Conservation (phyloP, 2,329 filamentous ascomycete genomes). For the Alternaria hordeiaustralica region DNA sequence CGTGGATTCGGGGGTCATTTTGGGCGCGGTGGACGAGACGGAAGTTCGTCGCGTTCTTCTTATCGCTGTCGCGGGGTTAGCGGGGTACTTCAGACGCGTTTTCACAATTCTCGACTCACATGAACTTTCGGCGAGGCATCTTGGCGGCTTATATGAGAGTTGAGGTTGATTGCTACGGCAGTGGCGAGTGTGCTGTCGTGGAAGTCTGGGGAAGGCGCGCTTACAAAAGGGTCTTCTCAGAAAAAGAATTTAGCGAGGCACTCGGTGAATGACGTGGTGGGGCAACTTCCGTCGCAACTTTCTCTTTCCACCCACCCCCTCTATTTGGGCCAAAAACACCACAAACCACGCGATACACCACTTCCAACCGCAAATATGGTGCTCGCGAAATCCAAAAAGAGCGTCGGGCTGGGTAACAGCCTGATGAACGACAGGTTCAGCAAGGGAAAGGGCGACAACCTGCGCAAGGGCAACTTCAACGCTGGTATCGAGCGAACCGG, state of each 20-base stretch:
- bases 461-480: conserved; percentile 72
- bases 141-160: conserved; percentile 45
- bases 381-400: conserved; percentile 91
- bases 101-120: conserved; percentile 57
- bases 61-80: conserved; percentile 65
- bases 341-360: conserved; percentile 23
- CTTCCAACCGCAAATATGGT: conserved; percentile 61
- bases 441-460: conserved; percentile 84
- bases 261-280: conserved; percentile 62
- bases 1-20: conserved; percentile 96
- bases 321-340: conserved; percentile 19
- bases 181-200: conserved; percentile 14
- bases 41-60: conserved; percentile 92
- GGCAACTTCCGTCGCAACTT: conserved; percentile 30
- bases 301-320: conserved; percentile 26
- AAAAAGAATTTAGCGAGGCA: conserved; percentile 65
- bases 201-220: conserved; percentile 34
- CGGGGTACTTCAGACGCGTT: conserved; percentile 23
- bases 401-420: conserved; percentile 92
- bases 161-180: neutral
- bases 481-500: conserved; percentile 73
- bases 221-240: conserved; percentile 37
- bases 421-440: conserved; percentile 99
- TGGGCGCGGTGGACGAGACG: conserved; percentile 94
- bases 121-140: conserved; percentile 79